phyloP scores from a whole-genome alignment of 352 stramenopile species.

The Phytopythium mirpurense region DNA sequence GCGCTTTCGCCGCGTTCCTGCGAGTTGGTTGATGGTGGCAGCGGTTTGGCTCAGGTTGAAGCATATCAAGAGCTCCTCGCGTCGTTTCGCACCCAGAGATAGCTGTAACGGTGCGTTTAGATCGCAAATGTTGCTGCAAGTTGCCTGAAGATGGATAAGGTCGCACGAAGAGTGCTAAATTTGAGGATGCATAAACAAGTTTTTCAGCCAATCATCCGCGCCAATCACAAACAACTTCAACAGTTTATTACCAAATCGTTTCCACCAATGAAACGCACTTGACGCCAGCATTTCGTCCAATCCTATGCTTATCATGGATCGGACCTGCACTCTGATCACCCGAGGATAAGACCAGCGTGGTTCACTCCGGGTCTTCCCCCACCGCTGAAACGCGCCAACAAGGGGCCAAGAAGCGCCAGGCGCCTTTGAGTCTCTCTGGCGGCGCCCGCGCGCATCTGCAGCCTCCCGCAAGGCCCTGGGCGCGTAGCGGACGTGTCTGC shows the following conservation, averaged over 20 bases:
- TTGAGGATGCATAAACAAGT: not conserved
- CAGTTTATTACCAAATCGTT: not conserved
- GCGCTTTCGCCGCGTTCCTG: not conserved
- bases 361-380: slow-evolving; percentile 4
- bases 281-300: not conserved
- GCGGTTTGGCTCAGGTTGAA: too few species aligned
- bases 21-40: not conserved
- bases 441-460: not conserved
- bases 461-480: not conserved
- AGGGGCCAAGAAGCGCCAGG: not conserved
- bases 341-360: not conserved
- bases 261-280: not conserved
- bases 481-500: not conserved
- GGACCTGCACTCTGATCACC: not conserved
- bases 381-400: not conserved
- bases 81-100: slow-evolving; percentile 26
- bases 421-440: not conserved
- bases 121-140: not conserved
- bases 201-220: not conserved
- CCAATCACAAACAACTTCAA: not conserved
- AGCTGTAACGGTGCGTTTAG: slow-evolving; percentile 1
- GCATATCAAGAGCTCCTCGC: slow-evolving; percentile 5
- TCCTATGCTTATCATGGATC: not conserved
- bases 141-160: not conserved
- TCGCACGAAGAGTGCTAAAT: not conserved